Base-by-base conservation (phyloP, 1,139 yeast genomes). In the Magnusiomyces ingens region DNA sequence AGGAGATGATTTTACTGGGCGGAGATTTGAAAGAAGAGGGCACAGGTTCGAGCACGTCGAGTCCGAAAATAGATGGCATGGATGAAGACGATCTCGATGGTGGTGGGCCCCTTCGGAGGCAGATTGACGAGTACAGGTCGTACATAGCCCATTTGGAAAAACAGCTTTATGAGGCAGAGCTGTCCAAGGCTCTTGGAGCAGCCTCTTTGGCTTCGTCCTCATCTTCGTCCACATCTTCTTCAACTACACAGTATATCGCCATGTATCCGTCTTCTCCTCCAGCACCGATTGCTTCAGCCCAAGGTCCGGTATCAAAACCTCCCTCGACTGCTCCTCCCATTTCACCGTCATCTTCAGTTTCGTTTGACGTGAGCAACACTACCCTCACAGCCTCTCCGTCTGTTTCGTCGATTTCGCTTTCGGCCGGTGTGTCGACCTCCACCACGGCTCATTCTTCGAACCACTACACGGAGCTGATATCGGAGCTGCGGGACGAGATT, bases 401-500 rank as follows among this genome's bases (percentile, higher is more conserved):
- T 8, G 32, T 26, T 4, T 29, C 26, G 4, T 29, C 48, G 4
- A 45, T n/a, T n/a, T 29, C 37, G 22, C 32, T 32, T 17, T 18
- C 48, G 5, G 13, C 45, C 5, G n/a, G 3, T 5, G 10, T 40
- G 8, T 22, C 57, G 49, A 46, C 32, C 15, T 42, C 54, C 17
- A 45, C 51, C 12, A 32, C 40, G n/a, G 48, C 51, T 8, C 47
- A 44, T 4, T 41, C 51, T 2, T 48, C 52, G 3, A 48, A 32
- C 6, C 63, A 59, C 49, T 57, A 52, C 45, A 60, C 59, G 38
- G 66, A 64, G 35, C 57, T 71, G 26, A 60, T 84, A 55, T 75
- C 75, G 55, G 90, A 83, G 44, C 84, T 85, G 60, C 84, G 79
- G 57, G 90, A 82, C 52, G 95, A 87, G 65, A 80, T 89, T 11